A percentile compares a stretch with the other conserved stretches of the same genome.
These are phyloP conservation scores for Candida ficus DNA, from an alignment of 805 yeast species.

Conservation along the genomic window DNA sequence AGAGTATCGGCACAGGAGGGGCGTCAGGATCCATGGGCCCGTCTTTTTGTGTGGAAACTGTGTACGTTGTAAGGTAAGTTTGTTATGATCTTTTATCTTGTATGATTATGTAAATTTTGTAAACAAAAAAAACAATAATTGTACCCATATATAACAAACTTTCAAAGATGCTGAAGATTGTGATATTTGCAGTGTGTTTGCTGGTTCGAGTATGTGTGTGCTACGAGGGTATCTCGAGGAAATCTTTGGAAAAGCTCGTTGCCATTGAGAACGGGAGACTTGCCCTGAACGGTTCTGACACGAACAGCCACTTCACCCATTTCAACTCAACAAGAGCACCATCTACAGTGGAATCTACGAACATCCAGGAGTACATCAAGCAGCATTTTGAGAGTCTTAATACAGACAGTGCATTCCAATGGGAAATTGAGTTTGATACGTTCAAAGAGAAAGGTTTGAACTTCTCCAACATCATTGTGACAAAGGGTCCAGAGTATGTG, in stretches of 20 bases:
- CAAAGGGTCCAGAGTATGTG: conserved; percentile 21
- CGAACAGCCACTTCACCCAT: conserved; percentile 22
- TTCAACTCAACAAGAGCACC: conserved; percentile 37
- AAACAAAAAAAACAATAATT: background rate
- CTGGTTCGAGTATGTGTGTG: background rate
- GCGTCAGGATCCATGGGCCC: conserved; percentile 1
- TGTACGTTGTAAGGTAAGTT: no score
- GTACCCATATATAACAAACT: no score
- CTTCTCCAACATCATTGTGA: conserved; percentile 35
- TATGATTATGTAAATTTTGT: no score
- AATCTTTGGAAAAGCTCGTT: conserved; percentile 3
- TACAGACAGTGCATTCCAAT: conserved; percentile 22
- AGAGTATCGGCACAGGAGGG: conserved; percentile 4
- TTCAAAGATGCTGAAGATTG: no score
- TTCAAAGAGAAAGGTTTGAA: conserved; percentile 32
- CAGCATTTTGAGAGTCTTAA: conserved; percentile 27
- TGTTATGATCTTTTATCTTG: no score
- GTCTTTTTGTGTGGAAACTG: no score
- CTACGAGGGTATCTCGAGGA: conserved; percentile 8
- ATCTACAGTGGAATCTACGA: conserved; percentile 35
- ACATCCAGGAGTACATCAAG: conserved; percentile 33
- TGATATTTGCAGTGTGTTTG: no score
- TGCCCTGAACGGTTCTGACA: conserved; percentile 11
- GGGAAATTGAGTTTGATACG: conserved; percentile 28
- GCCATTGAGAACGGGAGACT: conserved; percentile 12